phyloP scores from a whole-genome alignment of 345 rosid genomes.

The Syzygium aqueum region DNA sequence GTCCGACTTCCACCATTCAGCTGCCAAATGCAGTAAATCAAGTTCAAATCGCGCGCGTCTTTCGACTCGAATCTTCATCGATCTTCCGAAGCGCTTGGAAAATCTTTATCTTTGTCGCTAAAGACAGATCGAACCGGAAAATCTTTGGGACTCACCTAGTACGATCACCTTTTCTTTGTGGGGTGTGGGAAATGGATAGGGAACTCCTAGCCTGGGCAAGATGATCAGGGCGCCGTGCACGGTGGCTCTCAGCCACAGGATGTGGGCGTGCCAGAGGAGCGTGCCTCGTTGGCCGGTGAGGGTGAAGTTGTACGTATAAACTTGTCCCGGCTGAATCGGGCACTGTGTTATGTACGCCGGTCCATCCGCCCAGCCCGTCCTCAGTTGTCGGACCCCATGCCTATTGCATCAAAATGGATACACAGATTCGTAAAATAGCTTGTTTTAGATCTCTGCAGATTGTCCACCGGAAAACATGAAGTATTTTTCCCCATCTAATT shows the following conservation, averaged over 20 bases:
- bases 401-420: constrained; percentile 8
- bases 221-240: constrained; percentile 79
- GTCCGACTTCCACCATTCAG: constrained; percentile 98
- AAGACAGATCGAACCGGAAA: neutral
- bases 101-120: neutral
- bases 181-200: constrained; percentile 85
- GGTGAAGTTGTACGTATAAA: constrained; percentile 63
- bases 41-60: neutral
- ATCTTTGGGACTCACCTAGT: constrained; percentile 23
- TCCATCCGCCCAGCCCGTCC: constrained; percentile 91
- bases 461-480: neutral
- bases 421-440: neutral
- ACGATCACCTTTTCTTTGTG: constrained; percentile 44
- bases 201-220: constrained; percentile 71
- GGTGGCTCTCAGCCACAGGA: constrained; percentile 91
- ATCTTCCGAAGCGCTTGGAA: neutral
- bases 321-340: constrained; percentile 72
- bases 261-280: constrained; percentile 79
- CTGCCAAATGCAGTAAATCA: constrained; percentile 2
- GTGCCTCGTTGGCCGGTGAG: constrained; percentile 81
- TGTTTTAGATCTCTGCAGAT: neutral
- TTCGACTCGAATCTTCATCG: neutral
- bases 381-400: constrained; percentile 74
- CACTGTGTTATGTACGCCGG: constrained; percentile 94
- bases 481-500: no score